Percentiles rank a stretch among this genome's conserved stretches.
phyloP scores from a whole-genome alignment of 176 grass and related monocot species.

The Oryza punctata region DNA sequence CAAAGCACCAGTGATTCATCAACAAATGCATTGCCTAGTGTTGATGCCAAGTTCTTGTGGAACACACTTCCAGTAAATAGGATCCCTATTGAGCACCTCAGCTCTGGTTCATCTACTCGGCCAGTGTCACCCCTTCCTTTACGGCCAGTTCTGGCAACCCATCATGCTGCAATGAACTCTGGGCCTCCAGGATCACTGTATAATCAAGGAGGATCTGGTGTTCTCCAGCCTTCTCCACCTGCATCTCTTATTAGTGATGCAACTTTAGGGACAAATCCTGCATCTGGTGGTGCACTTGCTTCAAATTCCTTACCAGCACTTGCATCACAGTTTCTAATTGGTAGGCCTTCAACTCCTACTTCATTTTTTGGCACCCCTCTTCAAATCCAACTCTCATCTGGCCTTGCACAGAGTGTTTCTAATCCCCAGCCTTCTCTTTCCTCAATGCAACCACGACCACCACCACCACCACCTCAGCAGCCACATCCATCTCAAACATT shows the following conservation, averaged over 20 bases:
- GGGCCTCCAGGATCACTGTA: constrained; percentile 51
- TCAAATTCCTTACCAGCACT: constrained; percentile 59
- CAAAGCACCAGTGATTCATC: constrained; percentile 48
- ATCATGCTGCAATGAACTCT: constrained; percentile 48
- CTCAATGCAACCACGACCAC: constrained; percentile 53
- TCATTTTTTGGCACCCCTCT: constrained; percentile 46
- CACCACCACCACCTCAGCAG: constrained; percentile 74
- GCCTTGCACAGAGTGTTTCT: constrained; percentile 55
- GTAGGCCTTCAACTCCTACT: constrained; percentile 47
- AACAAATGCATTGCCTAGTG: constrained; percentile 61
- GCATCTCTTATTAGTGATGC: constrained; percentile 48
- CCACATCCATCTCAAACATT: constrained; percentile 81
- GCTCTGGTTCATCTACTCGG: constrained; percentile 54
- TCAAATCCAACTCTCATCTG: constrained; percentile 58
- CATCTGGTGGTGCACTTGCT: constrained; percentile 48
- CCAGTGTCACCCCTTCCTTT: constrained; percentile 55
- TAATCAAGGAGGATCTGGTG: constrained; percentile 42
- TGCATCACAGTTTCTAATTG: constrained; percentile 52
- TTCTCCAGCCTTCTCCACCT: constrained; percentile 37
- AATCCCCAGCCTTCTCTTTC: constrained; percentile 54
- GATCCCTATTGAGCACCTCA: constrained; percentile 54
- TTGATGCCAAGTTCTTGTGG: constrained; percentile 70
- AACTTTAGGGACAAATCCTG: constrained; percentile 45
- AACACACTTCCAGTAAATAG: constrained; percentile 65
- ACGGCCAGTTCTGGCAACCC: constrained; percentile 57